Conservation (phyloP, 192 early-diverging fungal species). For the Podila epicladia region DNA sequence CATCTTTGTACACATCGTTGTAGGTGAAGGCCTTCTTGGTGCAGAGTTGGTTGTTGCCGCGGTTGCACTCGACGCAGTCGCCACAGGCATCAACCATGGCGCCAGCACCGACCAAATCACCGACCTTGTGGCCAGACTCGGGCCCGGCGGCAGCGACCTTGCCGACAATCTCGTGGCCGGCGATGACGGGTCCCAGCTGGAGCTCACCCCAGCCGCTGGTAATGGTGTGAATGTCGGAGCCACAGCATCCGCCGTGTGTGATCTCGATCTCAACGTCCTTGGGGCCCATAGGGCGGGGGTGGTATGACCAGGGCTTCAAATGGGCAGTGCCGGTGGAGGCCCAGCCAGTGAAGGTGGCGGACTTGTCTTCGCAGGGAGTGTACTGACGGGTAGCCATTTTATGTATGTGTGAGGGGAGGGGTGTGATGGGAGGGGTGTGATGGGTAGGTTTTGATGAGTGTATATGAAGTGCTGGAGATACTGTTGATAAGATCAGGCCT, state of each 20-base stretch:
- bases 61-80: conserved; percentile 50
- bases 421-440: background rate
- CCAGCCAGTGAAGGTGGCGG: conserved; percentile 63
- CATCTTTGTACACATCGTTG: conserved; percentile 65
- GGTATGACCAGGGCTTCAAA: conserved; percentile 62
- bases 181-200: conserved; percentile 24
- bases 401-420: background rate
- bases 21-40: conserved; percentile 60
- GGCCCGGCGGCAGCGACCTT: conserved; percentile 44
- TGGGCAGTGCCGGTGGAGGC: conserved; percentile 22
- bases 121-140: conserved; percentile 54
- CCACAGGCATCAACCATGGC: conserved; percentile 70
- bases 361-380: conserved; percentile 55
- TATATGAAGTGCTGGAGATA: too few species aligned
- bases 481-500: too few species aligned
- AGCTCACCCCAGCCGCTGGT: conserved; percentile 68
- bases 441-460: background rate
- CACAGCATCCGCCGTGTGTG: conserved; percentile 80
- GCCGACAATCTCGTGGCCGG: conserved; percentile 65
- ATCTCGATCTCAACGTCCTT: conserved; percentile 82
- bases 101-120: conserved; percentile 75
- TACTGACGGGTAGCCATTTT: background rate
- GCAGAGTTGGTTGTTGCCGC: conserved; percentile 45
- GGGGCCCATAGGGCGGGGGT: conserved; percentile 63
- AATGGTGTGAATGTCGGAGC: conserved; percentile 77